phyloP scores from a whole-genome alignment of 441 rosid species.

The Erodium trifolium region DNA sequence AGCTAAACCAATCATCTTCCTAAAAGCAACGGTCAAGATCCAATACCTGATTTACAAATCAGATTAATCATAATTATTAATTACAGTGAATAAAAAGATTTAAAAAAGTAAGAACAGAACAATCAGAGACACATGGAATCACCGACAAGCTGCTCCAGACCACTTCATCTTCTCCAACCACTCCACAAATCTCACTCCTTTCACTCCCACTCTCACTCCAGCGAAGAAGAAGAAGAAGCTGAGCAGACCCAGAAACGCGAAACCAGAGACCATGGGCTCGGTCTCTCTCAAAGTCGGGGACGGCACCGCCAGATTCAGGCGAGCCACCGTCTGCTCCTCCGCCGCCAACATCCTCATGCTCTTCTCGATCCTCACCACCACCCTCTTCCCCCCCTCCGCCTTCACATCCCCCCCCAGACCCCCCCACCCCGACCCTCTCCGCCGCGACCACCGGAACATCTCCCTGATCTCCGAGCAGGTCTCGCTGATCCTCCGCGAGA shows the following conservation, averaged over 20 bases:
- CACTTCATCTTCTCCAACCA: background rate
- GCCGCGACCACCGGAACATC: conserved; percentile 42
- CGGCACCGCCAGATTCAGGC: conserved; percentile 59
- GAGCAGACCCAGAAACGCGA: background rate
- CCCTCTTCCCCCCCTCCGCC: conserved; percentile 82
- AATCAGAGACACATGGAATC: background rate
- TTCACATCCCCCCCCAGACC: conserved; percentile 55
- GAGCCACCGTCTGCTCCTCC: conserved; percentile 41
- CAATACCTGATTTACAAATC: background rate
- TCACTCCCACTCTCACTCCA: background rate
- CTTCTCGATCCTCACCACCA: conserved; percentile 75
- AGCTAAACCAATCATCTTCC: background rate
- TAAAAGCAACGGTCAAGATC: background rate
- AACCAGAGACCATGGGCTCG: conserved; percentile 49
- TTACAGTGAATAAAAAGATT: background rate
- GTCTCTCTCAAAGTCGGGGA: conserved; percentile 75
- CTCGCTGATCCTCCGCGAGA: conserved; percentile 68
- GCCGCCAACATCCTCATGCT: conserved; percentile 85
- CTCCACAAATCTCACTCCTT: background rate
- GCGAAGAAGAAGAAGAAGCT: background rate
- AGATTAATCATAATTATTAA: too few species aligned
- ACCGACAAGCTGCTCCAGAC: background rate
- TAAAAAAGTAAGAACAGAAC: too few species aligned
- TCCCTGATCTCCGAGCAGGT: conserved; percentile 81
- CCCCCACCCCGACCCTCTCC: conserved; percentile 15